Conservation (phyloP, 2,329 filamentous ascomycete genomes). For the Hysterium pulicare region DNA sequence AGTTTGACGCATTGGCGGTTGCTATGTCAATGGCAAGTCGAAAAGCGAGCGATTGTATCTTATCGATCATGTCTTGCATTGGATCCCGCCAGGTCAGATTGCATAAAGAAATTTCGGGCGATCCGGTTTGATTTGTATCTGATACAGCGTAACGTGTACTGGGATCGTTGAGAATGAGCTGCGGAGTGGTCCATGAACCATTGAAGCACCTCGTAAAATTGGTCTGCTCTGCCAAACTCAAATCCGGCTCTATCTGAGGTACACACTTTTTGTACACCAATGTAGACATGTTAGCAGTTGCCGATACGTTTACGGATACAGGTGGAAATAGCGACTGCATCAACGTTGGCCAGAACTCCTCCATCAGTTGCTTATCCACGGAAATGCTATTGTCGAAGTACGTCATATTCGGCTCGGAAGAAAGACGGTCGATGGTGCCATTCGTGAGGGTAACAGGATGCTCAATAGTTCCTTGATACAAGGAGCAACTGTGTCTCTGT, state of each 20-base stretch:
- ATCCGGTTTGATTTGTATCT: background rate
- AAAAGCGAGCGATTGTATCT: slow-evolving; percentile 16
- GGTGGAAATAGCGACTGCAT: slow-evolving; percentile 13
- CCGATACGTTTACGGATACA: slow-evolving; percentile 11
- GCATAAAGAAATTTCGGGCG: slow-evolving; percentile 7
- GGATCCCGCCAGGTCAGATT: slow-evolving; percentile 14
- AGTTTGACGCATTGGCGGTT: slow-evolving; percentile 7
- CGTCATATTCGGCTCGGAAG: background rate
- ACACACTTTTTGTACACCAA: slow-evolving; percentile 12
- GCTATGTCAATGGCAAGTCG: slow-evolving; percentile 14
- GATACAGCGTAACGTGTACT: slow-evolving; percentile 10
- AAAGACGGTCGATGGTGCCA: slow-evolving; percentile 8
- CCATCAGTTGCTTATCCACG: slow-evolving; percentile 6
- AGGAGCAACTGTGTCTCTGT: slow-evolving; percentile 9
- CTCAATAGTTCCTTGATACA: slow-evolving; percentile 9
- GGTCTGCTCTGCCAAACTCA: no score
- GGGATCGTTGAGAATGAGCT: slow-evolving; percentile 8
- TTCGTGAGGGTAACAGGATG: slow-evolving; percentile 11
- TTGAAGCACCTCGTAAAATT: background rate
- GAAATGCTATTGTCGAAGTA: slow-evolving; percentile 7
- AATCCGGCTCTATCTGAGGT: no score
- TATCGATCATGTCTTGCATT: slow-evolving; percentile 13
- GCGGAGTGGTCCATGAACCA: slow-evolving; percentile 7
- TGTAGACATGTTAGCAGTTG: slow-evolving; percentile 6
- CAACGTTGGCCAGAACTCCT: slow-evolving; percentile 12